A percentile compares a stretch with the other conserved stretches of the same genome.
These are phyloP conservation scores for Beauveria pseudobassiana DNA, from an alignment of 2,329 filamentous ascomycete genomes.

Conservation along the genomic window DNA sequence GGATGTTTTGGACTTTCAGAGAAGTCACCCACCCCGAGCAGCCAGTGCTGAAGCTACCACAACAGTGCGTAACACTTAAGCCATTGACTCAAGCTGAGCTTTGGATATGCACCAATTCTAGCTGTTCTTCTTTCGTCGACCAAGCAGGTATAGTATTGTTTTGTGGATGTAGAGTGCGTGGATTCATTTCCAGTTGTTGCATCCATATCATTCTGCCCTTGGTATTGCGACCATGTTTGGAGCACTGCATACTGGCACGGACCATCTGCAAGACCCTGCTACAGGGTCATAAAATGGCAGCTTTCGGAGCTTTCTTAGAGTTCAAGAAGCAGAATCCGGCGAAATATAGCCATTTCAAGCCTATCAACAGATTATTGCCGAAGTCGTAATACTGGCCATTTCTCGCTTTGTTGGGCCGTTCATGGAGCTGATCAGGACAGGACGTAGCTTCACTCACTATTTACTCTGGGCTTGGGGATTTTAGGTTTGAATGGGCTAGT, in stretches of 20 bases:
- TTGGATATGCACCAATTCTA: neutral
- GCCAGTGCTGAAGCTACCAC: neutral
- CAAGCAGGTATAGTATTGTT: neutral
- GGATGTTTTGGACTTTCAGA: neutral
- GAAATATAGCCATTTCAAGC: neutral
- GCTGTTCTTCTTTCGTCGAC: neutral
- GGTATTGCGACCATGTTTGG: neutral
- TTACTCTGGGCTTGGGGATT: neutral
- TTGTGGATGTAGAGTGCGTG: neutral
- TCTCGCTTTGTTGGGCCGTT: neutral
- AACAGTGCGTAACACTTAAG: neutral
- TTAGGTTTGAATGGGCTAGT: neutral
- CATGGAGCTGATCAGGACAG: neutral
- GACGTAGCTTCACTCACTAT: neutral
- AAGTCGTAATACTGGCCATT: neutral
- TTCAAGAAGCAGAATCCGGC: neutral
- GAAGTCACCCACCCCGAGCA: neutral
- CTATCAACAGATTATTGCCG: neutral
- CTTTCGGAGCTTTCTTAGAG: neutral
- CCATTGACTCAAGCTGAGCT: neutral
- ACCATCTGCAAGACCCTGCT: neutral
- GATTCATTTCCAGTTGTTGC: neutral
- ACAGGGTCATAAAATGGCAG: neutral
- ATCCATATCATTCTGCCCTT: neutral
- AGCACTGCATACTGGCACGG: neutral